Conservation (phyloP, 495 filamentous ascomycete species). For the Penicillium parvum region DNA sequence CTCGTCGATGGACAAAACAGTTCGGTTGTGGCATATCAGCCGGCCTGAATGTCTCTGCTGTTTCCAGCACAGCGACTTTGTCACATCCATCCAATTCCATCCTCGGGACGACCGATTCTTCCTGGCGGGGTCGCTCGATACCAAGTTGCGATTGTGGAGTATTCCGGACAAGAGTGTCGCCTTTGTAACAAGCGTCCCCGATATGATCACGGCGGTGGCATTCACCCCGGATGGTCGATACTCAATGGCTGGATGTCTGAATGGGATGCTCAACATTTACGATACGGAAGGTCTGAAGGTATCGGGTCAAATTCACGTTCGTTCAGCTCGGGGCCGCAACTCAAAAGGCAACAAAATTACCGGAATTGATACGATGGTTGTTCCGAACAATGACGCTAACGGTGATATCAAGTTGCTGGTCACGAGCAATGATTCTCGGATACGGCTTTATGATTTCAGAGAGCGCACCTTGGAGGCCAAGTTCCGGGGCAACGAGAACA, state of each 20-base stretch:
- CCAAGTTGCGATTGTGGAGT: slow-evolving; percentile 90
- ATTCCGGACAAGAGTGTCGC: slow-evolving; percentile 96
- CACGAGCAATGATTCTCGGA: slow-evolving; percentile 91
- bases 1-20: slow-evolving; percentile 97
- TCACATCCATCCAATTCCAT: slow-evolving; percentile 92
- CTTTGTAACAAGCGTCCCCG: slow-evolving; percentile 75
- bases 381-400: slow-evolving; percentile 56
- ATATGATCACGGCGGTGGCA: slow-evolving; percentile 88
- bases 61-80: slow-evolving; percentile 96
- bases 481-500: slow-evolving; percentile 88
- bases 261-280: slow-evolving; percentile 85
- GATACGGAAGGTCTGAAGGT: slow-evolving; percentile 90
- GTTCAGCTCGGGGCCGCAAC: slow-evolving; percentile 85
- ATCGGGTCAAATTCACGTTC: slow-evolving; percentile 79
- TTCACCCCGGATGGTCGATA: slow-evolving; percentile 91
- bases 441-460: slow-evolving; percentile 83
- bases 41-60: slow-evolving; percentile 84
- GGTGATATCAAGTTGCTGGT: slow-evolving; percentile 82
- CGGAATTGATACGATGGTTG: slow-evolving; percentile 73
- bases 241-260: slow-evolving; percentile 83
- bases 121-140: slow-evolving; percentile 87
- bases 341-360: slow-evolving; percentile 97
- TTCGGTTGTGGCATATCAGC: slow-evolving; percentile 89
- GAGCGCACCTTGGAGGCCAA: slow-evolving; percentile 84
- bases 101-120: slow-evolving; percentile 96